Evolutionary conservation across 192 early-diverging fungal genomes (phyloP).

Genomic region (Thoreauomyces humboldtii): DNA sequence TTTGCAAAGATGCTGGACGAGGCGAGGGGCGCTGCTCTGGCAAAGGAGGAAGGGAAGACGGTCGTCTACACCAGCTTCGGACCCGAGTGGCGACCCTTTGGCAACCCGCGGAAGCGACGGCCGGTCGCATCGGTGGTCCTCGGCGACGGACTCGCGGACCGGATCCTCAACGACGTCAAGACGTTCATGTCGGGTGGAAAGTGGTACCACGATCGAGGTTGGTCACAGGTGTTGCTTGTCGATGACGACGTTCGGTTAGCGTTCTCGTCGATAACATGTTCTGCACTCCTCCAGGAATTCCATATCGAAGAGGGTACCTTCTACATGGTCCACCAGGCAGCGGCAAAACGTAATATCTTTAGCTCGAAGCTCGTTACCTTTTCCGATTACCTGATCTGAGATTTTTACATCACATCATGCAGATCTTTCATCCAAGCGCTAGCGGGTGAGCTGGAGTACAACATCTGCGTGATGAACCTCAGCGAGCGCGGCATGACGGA

Average conservation of each 20-base stretch:
- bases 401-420: no score
- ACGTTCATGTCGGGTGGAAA: slow-evolving; percentile 41
- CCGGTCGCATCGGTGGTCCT: slow-evolving; percentile 45
- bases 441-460: slow-evolving; percentile 73
- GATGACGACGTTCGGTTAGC: slow-evolving; percentile 50
- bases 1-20: slow-evolving; percentile 77
- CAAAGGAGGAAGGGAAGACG: slow-evolving; percentile 90
- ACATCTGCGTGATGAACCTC: slow-evolving; percentile 73
- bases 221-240: slow-evolving; percentile 38
- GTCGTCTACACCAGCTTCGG: slow-evolving; percentile 95
- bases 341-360: slow-evolving; percentile 73
- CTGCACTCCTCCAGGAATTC: slow-evolving; percentile 57
- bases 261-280: neutral
- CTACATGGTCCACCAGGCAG: slow-evolving; percentile 72
- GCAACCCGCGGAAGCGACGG: slow-evolving; percentile 82
- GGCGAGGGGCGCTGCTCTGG: slow-evolving; percentile 76
- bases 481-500: slow-evolving; percentile 69
- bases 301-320: slow-evolving; percentile 66
- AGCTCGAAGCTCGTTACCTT: no score
- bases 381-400: no score
- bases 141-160: slow-evolving; percentile 29
- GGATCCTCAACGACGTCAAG: slow-evolving; percentile 43
- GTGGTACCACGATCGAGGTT: slow-evolving; percentile 58
- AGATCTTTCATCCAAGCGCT: slow-evolving; percentile 66
- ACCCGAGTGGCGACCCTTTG: slow-evolving; percentile 96